Conservation (phyloP, 495 filamentous ascomycete genomes). For the Aspergillus baeticus region DNA sequence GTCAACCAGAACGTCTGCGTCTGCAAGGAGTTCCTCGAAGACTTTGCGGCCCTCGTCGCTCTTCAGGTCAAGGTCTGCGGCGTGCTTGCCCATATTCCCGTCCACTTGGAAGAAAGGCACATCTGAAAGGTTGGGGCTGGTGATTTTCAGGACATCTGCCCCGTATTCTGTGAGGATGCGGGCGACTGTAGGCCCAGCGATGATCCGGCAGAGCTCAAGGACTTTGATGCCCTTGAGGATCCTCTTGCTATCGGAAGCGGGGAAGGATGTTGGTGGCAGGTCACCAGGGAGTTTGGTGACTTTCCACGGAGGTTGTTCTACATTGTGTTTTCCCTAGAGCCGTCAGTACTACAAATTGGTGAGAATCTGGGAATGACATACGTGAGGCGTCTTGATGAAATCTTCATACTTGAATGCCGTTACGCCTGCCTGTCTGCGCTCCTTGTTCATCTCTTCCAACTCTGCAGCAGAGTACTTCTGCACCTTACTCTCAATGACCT, state of each 20-base stretch:
- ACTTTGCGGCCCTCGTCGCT: slow-evolving; percentile 45
- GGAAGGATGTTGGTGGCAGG: slow-evolving; percentile 55
- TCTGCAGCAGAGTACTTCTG: slow-evolving; percentile 60
- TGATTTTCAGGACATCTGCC: slow-evolving; percentile 68
- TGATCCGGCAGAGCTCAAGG: slow-evolving; percentile 67
- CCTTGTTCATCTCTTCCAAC: slow-evolving; percentile 63
- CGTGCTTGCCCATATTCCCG: slow-evolving; percentile 69
- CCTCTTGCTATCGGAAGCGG: slow-evolving; percentile 26
- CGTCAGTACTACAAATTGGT: slow-evolving; percentile 15
- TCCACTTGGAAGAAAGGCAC: slow-evolving; percentile 82
- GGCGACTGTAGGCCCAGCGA: slow-evolving; percentile 59
- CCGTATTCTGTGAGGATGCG: slow-evolving; percentile 67
- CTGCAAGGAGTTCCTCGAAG: slow-evolving; percentile 60
- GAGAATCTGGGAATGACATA: slow-evolving; percentile 28
- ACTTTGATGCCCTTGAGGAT: slow-evolving; percentile 47
- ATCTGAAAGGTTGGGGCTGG: slow-evolving; percentile 63
- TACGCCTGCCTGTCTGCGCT: slow-evolving; percentile 64
- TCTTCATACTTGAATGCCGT: slow-evolving; percentile 63
- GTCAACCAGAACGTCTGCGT: slow-evolving; percentile 62
- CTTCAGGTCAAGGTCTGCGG: slow-evolving; percentile 59
- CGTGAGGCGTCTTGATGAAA: slow-evolving; percentile 61
- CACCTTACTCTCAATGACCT: slow-evolving; percentile 65
- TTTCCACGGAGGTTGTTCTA: slow-evolving; percentile 53
- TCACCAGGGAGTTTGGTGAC: slow-evolving; percentile 45
- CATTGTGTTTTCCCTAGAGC: slow-evolving; percentile 45